Conservation (phyloP, 805 yeast genomes). For the Saitoella complicata region DNA sequence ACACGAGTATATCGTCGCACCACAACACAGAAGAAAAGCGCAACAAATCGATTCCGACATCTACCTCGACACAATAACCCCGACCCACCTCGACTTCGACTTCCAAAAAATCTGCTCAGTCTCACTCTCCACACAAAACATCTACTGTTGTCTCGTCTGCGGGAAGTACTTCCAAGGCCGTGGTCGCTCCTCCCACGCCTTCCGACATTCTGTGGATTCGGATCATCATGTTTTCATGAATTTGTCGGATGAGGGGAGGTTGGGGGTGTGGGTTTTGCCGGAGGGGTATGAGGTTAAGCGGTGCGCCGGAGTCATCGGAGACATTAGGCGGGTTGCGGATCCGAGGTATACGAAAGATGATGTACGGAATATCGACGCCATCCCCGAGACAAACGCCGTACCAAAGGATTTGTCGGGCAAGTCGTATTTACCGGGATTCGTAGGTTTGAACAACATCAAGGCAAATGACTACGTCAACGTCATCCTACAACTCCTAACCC, state of each 20-base stretch:
- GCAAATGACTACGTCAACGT: conserved; percentile 42
- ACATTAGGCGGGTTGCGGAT: conserved; percentile 34
- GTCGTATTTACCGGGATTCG: conserved; percentile 35
- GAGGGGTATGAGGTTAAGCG: conserved; percentile 34
- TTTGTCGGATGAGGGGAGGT: conserved; percentile 33
- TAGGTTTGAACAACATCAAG: conserved; percentile 44
- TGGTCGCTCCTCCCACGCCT: conserved; percentile 46
- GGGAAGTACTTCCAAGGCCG: conserved; percentile 56
- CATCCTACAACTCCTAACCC: conserved; percentile 38
- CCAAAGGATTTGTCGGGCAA: conserved; percentile 31
- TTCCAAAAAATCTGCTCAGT: conserved; percentile 50
- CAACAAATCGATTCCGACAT: conserved; percentile 3
- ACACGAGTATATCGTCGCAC: too few species aligned
- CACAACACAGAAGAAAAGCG: too few species aligned
- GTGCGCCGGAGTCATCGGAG: conserved; percentile 24
- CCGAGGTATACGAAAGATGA: conserved; percentile 32
- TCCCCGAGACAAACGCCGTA: conserved; percentile 4
- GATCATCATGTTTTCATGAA: conserved; percentile 50
- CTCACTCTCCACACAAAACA: conserved; percentile 41
- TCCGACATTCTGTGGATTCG: conserved; percentile 44
- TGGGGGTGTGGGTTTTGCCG: conserved; percentile 45
- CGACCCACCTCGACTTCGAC: conserved; percentile 42
- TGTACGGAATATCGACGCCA: conserved; percentile 22
- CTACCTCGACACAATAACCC: conserved; percentile 29
- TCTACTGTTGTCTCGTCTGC: conserved; percentile 59